Conservation (phyloP, 495 filamentous ascomycete genomes). For the Podospora didyma region DNA sequence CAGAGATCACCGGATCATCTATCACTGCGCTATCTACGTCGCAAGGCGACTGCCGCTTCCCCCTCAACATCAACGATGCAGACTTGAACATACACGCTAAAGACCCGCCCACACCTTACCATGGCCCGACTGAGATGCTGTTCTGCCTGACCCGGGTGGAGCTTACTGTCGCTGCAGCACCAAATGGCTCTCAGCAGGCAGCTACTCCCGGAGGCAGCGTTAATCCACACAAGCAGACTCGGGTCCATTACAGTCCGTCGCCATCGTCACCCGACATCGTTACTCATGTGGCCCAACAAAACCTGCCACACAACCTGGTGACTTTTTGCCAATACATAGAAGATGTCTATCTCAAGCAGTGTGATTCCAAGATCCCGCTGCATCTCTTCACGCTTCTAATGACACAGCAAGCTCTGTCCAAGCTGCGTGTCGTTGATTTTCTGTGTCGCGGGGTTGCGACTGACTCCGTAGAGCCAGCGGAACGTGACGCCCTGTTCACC, state of each 20-base stretch:
- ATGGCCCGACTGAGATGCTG: conserved; percentile 48
- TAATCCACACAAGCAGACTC: conserved; percentile 19
- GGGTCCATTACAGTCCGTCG: conserved; percentile 32
- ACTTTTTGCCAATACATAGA: conserved; percentile 54
- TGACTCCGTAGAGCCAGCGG: conserved; percentile 28
- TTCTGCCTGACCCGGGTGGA: conserved; percentile 47
- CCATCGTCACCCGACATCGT: conserved; percentile 36
- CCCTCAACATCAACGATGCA: conserved; percentile 54
- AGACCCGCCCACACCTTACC: conserved; percentile 36
- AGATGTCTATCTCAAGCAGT: conserved; percentile 55
- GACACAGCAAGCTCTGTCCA: conserved; percentile 46
- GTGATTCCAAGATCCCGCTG: conserved; percentile 59
- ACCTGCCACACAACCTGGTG: conserved; percentile 46
- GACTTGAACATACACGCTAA: conserved; percentile 49
- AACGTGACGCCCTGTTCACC: conserved; percentile 43
- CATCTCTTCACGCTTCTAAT: conserved; percentile 49
- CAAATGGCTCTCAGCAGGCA: conserved; percentile 21
- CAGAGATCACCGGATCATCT: conserved; percentile 61
- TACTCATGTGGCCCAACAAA: conserved; percentile 43
- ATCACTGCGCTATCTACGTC: conserved; percentile 52
- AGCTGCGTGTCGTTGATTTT: conserved; percentile 38
- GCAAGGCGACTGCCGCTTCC: conserved; percentile 43
- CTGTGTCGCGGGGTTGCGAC: conserved; percentile 20
- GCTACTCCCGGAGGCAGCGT: not conserved
- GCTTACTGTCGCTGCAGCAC: conserved; percentile 43